Evolutionary conservation across 2,329 filamentous ascomycete genomes (phyloP).

Genomic region (Hypoxylon sp.): DNA sequence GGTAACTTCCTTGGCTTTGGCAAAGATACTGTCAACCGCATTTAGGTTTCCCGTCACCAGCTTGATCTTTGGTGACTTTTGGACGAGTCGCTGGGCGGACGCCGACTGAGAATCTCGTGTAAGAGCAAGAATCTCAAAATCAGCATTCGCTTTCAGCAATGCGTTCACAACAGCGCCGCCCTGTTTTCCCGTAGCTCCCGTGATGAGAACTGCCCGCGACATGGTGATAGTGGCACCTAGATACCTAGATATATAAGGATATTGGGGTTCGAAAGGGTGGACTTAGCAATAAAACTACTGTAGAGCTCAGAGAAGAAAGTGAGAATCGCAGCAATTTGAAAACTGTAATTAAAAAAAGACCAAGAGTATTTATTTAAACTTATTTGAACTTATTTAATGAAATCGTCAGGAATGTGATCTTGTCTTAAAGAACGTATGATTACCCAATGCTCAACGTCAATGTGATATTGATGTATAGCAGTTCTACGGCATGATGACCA

Average conservation of each 20-base stretch:
- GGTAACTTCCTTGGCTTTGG: conserved; percentile 53
- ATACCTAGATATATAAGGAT: neutral
- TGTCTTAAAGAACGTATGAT: conserved; percentile 7
- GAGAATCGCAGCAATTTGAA: neutral
- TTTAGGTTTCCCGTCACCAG: conserved; percentile 72
- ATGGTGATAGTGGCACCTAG: conserved; percentile 12
- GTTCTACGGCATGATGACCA: conserved; percentile 31
- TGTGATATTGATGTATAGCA: conserved; percentile 26
- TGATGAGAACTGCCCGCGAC: conserved; percentile 52
- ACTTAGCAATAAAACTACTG: neutral
- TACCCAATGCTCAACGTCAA: conserved; percentile 23
- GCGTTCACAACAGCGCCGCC: conserved; percentile 55
- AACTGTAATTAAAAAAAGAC: neutral
- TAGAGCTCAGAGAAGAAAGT: neutral
- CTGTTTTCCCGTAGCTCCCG: conserved; percentile 58
- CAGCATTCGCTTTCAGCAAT: conserved; percentile 52
- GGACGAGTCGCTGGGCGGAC: conserved; percentile 64
- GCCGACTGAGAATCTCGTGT: conserved; percentile 69
- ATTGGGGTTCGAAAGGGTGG: neutral
- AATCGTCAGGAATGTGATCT: neutral
- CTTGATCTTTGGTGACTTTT: conserved; percentile 60
- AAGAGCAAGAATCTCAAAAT: conserved; percentile 70
- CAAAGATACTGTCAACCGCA: conserved; percentile 65
- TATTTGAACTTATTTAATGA: too few species aligned
- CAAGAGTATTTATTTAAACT: conserved; percentile 21